Conservation (phyloP, 805 yeast genomes). For the Yarrowia sp. region DNA sequence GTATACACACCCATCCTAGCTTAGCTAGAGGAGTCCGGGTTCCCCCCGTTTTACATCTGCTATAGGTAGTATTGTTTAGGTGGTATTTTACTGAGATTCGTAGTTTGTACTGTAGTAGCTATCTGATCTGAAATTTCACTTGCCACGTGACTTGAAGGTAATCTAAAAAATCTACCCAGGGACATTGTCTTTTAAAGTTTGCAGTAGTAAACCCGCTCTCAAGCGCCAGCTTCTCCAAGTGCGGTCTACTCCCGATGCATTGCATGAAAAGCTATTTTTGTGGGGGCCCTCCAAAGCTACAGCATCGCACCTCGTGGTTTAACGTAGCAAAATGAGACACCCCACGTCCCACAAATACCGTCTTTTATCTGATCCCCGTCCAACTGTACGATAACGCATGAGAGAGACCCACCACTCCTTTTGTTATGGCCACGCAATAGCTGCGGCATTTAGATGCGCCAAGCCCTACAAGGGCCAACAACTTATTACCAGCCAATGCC, state of each 20-base stretch:
- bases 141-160: neutral
- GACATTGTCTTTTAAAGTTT: neutral
- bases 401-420: neutral
- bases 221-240: too few relatives aligned
- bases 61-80: slow-evolving; percentile 22
- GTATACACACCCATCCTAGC: slow-evolving; percentile 21
- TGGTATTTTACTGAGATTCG: too few relatives aligned
- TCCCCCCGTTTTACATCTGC: slow-evolving; percentile 12
- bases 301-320: neutral
- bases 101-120: too few relatives aligned
- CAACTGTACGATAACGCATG: neutral
- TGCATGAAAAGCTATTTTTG: slow-evolving; percentile 8
- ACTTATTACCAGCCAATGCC: neutral
- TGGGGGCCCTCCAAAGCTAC: neutral
- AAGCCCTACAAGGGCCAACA: slow-evolving; percentile 6
- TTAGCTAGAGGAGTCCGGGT: slow-evolving; percentile 26
- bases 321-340: neutral
- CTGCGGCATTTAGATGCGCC: slow-evolving; percentile 23
- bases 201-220: neutral
- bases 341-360: neutral
- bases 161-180: neutral
- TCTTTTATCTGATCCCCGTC: neutral
- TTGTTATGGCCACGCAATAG: neutral
- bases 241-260: neutral
- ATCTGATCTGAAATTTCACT: neutral